A percentile compares a stretch with the other conserved stretches of the same genome.
phyloP scores from a whole-genome alignment of 1,139 yeast genomes.

The Diutina sp. region DNA sequence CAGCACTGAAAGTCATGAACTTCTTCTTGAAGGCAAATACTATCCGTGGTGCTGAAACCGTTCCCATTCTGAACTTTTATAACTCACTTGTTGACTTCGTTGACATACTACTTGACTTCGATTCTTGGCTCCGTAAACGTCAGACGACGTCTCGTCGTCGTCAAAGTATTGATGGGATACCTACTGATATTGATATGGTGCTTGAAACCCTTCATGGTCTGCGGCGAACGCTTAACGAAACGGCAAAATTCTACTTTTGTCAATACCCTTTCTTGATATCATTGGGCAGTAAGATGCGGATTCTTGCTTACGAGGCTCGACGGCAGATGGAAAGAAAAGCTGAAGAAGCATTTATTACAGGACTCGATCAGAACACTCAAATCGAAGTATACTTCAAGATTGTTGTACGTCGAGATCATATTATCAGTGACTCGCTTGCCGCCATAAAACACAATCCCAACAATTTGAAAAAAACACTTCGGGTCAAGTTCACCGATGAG shows the following conservation, averaged over 20 bases:
- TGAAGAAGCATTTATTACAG: slow-evolving; percentile 75
- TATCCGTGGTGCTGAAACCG: slow-evolving; percentile 15
- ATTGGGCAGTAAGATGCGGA: slow-evolving; percentile 67
- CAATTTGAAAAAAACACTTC: slow-evolving; percentile 62
- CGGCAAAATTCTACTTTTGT: slow-evolving; percentile 45
- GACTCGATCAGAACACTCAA: slow-evolving; percentile 49
- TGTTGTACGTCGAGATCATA: slow-evolving; percentile 49
- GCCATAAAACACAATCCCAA: slow-evolving; percentile 43
- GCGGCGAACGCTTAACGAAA: background rate
- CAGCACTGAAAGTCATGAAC: slow-evolving; percentile 50
- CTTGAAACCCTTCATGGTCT: slow-evolving; percentile 9
- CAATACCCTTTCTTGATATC: slow-evolving; percentile 76
- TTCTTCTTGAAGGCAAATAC: slow-evolving; percentile 43
- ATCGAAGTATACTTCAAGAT: slow-evolving; percentile 60
- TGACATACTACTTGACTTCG: slow-evolving; percentile 68
- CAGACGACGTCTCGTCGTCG: slow-evolving; percentile 7
- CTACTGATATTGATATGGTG: slow-evolving; percentile 23
- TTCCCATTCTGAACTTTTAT: slow-evolving; percentile 51
- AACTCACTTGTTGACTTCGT: slow-evolving; percentile 74
- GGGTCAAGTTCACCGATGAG: slow-evolving; percentile 72
- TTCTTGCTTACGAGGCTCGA: slow-evolving; percentile 73
- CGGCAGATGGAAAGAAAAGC: slow-evolving; percentile 80
- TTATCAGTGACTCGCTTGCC: slow-evolving; percentile 67
- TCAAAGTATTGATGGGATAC: slow-evolving; percentile 11
- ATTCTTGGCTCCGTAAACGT: slow-evolving; percentile 53